Evolutionary conservation across 169 alveolate genomes (phyloP).

Genomic region (Toxoplasma gondii): DNA sequence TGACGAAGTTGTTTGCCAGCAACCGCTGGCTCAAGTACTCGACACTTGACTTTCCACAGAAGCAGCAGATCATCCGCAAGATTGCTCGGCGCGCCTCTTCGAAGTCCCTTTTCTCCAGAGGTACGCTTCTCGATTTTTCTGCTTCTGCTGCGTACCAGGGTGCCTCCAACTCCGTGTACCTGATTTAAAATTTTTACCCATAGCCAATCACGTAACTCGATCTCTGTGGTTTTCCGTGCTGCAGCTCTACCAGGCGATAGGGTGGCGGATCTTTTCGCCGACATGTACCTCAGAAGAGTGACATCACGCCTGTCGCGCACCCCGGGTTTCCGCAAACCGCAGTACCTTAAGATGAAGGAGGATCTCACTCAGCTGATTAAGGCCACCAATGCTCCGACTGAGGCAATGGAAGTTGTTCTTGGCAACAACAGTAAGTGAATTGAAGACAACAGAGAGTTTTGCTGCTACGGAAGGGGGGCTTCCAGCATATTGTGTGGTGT

Average conservation of each 20-base stretch:
- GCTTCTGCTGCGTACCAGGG: too few relatives aligned
- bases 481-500: too few relatives aligned
- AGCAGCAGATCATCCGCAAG: not conserved
- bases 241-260: not conserved
- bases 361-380: not conserved
- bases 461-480: too few relatives aligned
- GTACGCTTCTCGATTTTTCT: not conserved
- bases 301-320: slow-evolving; percentile 3
- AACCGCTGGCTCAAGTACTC: slow-evolving; percentile 53
- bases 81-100: not conserved
- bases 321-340: not conserved
- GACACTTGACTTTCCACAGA: not conserved
- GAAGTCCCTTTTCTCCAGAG: not conserved
- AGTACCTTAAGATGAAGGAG: not conserved
- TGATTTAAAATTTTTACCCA: too few relatives aligned
- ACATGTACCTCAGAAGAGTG: slow-evolving; percentile 18
- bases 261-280: slow-evolving; percentile 17
- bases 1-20: not conserved
- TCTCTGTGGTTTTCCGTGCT: too few relatives aligned
- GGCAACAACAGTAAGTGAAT: slow-evolving; percentile 25
- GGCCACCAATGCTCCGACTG: not conserved
- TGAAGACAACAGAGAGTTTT: too few relatives aligned
- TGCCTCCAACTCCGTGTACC: too few relatives aligned
- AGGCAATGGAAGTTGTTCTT: not conserved
- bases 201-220: too few relatives aligned